A percentile compares a stretch with the other conserved stretches of the same genome.
phyloP scores from a whole-genome alignment of 2,329 filamentous ascomycete genomes.

The Fusarium sp. region DNA sequence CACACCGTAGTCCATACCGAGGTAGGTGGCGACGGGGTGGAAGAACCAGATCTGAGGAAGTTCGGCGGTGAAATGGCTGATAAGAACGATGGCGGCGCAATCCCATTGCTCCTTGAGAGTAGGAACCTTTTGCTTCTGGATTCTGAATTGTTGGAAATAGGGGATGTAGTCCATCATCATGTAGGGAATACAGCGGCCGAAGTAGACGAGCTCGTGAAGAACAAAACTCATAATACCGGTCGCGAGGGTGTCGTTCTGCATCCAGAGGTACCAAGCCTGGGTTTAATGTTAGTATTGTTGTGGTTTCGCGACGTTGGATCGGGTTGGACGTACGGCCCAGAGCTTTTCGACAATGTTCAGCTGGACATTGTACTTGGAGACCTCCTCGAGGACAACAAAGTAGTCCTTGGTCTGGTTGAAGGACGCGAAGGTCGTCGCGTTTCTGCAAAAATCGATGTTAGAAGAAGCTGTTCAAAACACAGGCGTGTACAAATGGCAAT shows the following conservation, averaged over 20 bases:
- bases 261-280: conserved; percentile 93
- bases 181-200: conserved; percentile 89
- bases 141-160: conserved; percentile 92
- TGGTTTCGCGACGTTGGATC: conserved; percentile 5
- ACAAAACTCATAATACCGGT: conserved; percentile 97
- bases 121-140: conserved; percentile 89
- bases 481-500: conserved; percentile 8
- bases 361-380: conserved; percentile 79
- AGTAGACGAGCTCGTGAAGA: conserved; percentile 95
- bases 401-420: conserved; percentile 62
- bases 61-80: conserved; percentile 97
- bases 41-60: conserved; percentile 99
- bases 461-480: conserved; percentile 16
- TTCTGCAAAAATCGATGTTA: conserved; percentile 50
- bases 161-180: conserved; percentile 91
- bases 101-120: conserved; percentile 94
- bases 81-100: conserved; percentile 90
- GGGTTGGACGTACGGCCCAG: conserved; percentile 74
- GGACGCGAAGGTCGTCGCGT: conserved; percentile 61
- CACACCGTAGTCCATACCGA: conserved; percentile 86
- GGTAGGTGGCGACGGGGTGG: conserved; percentile 94
- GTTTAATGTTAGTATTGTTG: conserved; percentile 26
- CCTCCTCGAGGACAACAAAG: conserved; percentile 68
- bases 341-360: conserved; percentile 88
- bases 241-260: conserved; percentile 96